Percentiles rank a stretch among this genome's conserved stretches.
Conservation (phyloP, 2,329 filamentous ascomycete species). For the Alternaria sp. region DNA sequence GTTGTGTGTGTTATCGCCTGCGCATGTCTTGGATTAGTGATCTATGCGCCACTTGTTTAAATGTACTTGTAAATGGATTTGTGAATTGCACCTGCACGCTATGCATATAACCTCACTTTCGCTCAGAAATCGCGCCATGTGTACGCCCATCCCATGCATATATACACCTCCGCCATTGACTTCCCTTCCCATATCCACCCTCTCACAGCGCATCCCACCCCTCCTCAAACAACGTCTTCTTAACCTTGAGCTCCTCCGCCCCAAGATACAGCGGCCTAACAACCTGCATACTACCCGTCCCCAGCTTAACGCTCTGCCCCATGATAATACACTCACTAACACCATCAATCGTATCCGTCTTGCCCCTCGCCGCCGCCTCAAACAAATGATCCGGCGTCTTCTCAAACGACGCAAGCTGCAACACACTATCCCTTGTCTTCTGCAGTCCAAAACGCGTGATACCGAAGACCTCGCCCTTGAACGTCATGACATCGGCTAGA, state of each 20-base stretch:
- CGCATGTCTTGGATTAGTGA: background rate
- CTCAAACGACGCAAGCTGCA: conserved; percentile 95
- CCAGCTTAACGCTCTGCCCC: conserved; percentile 90
- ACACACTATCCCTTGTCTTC: conserved; percentile 93
- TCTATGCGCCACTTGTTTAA: background rate
- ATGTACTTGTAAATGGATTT: background rate
- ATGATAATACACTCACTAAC: conserved; percentile 98
- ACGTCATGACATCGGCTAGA: conserved; percentile 97
- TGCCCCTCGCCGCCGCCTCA: conserved; percentile 89
- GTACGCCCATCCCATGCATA: background rate
- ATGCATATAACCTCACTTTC: background rate
- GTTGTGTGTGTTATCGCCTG: background rate
- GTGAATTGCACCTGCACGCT: background rate
- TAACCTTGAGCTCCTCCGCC: conserved; percentile 28
- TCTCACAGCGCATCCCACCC: conserved; percentile 43
- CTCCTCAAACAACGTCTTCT: conserved; percentile 45
- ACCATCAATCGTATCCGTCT: conserved; percentile 89
- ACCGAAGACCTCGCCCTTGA: conserved; percentile 94
- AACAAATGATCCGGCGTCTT: conserved; percentile 98
- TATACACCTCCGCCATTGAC: background rate
- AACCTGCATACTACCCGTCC: conserved; percentile 91
- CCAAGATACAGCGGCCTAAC: conserved; percentile 68
- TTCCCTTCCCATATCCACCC: too few species aligned
- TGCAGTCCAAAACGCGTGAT: conserved; percentile 96
- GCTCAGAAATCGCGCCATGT: background rate